These are phyloP conservation scores for Apiotrichum brassicae DNA, from an alignment of 1,284 basidiomycete genomes.

Conservation along the genomic window DNA sequence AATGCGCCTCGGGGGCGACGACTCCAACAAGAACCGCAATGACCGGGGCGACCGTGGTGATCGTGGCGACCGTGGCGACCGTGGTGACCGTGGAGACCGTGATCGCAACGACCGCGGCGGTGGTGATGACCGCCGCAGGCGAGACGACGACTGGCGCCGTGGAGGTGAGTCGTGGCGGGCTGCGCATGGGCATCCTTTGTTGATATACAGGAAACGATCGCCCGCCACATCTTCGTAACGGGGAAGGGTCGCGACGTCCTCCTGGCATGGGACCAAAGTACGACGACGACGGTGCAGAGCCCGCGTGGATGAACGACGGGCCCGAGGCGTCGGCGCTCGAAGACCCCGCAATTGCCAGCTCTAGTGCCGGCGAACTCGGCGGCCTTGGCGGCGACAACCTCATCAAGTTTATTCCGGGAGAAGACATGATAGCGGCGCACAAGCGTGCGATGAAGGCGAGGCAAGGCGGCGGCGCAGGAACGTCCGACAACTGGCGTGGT, in stretches of 20 bases:
- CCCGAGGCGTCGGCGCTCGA: slow-evolving; percentile 8
- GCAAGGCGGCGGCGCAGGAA: slow-evolving; percentile 10
- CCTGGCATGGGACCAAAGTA: slow-evolving; percentile 7
- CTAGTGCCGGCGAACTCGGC: neutral
- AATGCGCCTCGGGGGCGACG: slow-evolving; percentile 26
- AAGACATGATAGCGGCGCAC: slow-evolving; percentile 43
- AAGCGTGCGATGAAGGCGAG: slow-evolving; percentile 33
- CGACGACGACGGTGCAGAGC: slow-evolving; percentile 34
- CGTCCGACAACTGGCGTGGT: slow-evolving; percentile 15
- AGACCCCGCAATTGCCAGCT: slow-evolving; percentile 27
- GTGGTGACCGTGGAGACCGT: too few relatives aligned
- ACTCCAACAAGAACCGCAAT: neutral
- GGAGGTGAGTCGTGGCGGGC: slow-evolving; percentile 12
- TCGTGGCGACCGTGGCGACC: neutral
- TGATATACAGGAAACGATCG: neutral
- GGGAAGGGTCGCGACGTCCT: slow-evolving; percentile 6
- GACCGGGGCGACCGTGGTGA: slow-evolving; percentile 2
- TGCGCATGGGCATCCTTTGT: neutral
- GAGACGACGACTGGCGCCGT: slow-evolving; percentile 19
- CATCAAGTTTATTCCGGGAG: slow-evolving; percentile 35
- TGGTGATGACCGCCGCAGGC: slow-evolving; percentile 3
- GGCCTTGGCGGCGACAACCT: slow-evolving; percentile 23
- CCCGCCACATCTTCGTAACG: slow-evolving; percentile 8
- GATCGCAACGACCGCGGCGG: slow-evolving; percentile 3
- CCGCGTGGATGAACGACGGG: slow-evolving; percentile 43